These are phyloP conservation scores for Apiospora koreana DNA, from an alignment of 2,329 filamentous ascomycete genomes.

Conservation along the genomic window DNA sequence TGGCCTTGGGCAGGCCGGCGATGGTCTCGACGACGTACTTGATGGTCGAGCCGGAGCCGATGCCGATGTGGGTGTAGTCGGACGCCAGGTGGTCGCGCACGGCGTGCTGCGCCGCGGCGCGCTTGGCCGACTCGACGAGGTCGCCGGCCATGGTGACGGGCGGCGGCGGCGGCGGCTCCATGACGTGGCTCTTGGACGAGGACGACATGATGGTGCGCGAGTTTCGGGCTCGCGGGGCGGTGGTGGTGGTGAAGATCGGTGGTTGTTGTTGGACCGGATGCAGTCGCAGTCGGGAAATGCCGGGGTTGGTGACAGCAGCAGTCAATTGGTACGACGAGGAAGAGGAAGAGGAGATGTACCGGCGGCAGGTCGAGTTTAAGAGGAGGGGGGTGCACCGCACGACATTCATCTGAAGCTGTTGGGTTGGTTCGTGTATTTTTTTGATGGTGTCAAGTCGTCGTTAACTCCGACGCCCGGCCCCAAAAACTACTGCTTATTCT, in stretches of 20 bases:
- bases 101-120: constrained; percentile 71
- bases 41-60: constrained; percentile 79
- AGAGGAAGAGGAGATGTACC: background rate
- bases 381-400: background rate
- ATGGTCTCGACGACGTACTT: constrained; percentile 87
- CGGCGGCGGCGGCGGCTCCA: constrained; percentile 17
- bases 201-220: background rate
- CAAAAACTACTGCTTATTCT: background rate
- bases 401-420: background rate
- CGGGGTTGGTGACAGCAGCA: background rate
- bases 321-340: too few species aligned
- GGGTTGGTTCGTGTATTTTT: background rate
- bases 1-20: constrained; percentile 54
- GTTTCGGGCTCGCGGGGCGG: background rate
- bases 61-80: constrained; percentile 67
- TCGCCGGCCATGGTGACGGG: constrained; percentile 18
- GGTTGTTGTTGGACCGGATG: background rate
- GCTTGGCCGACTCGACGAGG: constrained; percentile 58
- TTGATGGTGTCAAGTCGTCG: background rate
- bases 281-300: background rate
- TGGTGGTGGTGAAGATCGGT: background rate
- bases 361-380: background rate
- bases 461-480: background rate
- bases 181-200: constrained; percentile 5
- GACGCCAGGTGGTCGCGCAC: constrained; percentile 71